Base-by-base conservation (phyloP, 345 rosid species). In the Gossypium thurberi region DNA sequence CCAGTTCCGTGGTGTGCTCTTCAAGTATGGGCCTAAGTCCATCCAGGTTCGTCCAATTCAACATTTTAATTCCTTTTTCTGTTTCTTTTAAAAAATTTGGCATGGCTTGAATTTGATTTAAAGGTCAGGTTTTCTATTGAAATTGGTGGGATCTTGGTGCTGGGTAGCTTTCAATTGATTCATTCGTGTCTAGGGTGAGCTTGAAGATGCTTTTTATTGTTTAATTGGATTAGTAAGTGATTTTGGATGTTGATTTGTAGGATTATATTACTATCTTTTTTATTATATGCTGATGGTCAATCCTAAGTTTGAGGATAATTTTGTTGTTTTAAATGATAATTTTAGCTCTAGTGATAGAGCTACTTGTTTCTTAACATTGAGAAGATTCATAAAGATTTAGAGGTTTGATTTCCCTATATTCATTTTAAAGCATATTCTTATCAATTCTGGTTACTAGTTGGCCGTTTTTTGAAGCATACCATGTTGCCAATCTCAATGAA, bases 11-110 rank as follows among this genome's bases (percentile, higher is more conserved):
- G 99, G 99, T 13, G 84, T 90, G 42, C 87, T 95, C 72, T 88
- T 95, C 80, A 95, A 89, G 85, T 95, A 90, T 81, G 99, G 97
- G 46, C 85, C 99, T 58, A 90, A 90, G 78, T 78, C 97, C 18
- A 75, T 83, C 71, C 99, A 90, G 99, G 99, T 92, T 73, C 20
- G 77, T 65, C 67, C 26, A 23, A 26, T 48, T 50, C 58, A 14
- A 9, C 23, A 11, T 13, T 74, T 76, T 42, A n/a, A 20, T n/a
- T 18, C 77, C 40, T 46, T 77, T 42, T 13, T 57, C 70, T 65
- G 1, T 3, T 26, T 28, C 5, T 28, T 28, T 28, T 28, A 28
- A 28, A 28, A 28, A 10, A 26, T 78, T 63, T 63, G 50, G 65
- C 60, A n/a, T 42, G 28, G 28, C 14, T 53, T 12, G 10, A 21